A percentile compares a stretch with the other conserved stretches of the same genome.
Evolutionary conservation across 2,329 filamentous ascomycete genomes (phyloP).

Genomic region (Helicocarpus griseus): DNA sequence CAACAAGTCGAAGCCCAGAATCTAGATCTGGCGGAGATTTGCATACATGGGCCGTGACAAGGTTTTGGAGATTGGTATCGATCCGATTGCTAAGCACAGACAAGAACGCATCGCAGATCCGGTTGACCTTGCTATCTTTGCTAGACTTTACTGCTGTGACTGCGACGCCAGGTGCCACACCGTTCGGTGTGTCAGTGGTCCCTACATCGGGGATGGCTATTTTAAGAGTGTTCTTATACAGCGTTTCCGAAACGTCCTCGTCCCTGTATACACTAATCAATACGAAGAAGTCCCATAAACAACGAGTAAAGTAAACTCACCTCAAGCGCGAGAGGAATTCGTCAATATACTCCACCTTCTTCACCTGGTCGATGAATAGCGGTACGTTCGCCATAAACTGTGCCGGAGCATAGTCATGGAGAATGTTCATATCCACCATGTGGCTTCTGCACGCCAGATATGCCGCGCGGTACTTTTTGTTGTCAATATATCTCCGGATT

Average conservation of each 20-base stretch:
- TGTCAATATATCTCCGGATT: slow-evolving; percentile 70
- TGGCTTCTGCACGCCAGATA: slow-evolving; percentile 86
- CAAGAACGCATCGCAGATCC: slow-evolving; percentile 77
- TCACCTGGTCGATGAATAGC: slow-evolving; percentile 74
- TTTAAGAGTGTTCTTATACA: slow-evolving; percentile 80
- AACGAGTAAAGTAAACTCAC: slow-evolving; percentile 36
- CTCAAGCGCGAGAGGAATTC: slow-evolving; percentile 79
- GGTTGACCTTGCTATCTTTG: slow-evolving; percentile 62
- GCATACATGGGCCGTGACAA: slow-evolving; percentile 89
- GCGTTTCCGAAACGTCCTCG: slow-evolving; percentile 85
- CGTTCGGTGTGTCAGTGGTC: slow-evolving; percentile 7
- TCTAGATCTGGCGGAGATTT: slow-evolving; percentile 85
- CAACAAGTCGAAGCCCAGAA: slow-evolving; percentile 70
- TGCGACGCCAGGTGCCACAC: background rate
- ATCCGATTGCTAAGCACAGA: slow-evolving; percentile 53
- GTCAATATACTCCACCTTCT: slow-evolving; percentile 73
- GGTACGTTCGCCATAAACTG: slow-evolving; percentile 71
- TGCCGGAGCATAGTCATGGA: slow-evolving; percentile 83
- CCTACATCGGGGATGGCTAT: slow-evolving; percentile 20
- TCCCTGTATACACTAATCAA: slow-evolving; percentile 42
- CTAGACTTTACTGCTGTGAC: slow-evolving; percentile 7
- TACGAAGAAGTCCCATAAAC: background rate
- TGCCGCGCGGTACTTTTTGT: slow-evolving; percentile 70
- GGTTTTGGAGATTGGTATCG: slow-evolving; percentile 67
- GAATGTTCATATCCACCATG: slow-evolving; percentile 93